phyloP scores from a whole-genome alignment of 768 basidiomycete genomes.

The Tricholoma matsutake region DNA sequence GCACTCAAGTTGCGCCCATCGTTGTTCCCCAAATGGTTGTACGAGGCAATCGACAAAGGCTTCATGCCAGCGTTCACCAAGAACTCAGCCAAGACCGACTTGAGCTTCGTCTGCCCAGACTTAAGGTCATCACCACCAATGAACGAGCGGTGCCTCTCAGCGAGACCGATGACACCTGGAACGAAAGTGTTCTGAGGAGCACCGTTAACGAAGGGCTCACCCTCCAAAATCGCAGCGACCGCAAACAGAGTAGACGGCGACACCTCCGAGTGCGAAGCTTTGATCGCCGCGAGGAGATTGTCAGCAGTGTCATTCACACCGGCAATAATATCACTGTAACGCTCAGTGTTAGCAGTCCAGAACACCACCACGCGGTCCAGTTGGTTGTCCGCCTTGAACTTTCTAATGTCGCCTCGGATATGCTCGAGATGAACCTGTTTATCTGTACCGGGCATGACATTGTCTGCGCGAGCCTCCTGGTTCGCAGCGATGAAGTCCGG shows the following conservation, averaged over 20 bases:
- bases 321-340: slow-evolving; percentile 91
- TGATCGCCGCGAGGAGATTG: slow-evolving; percentile 79
- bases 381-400: slow-evolving; percentile 79
- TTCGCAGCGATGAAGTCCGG: slow-evolving; percentile 98
- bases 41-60: slow-evolving; percentile 93
- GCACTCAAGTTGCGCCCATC: slow-evolving; percentile 91
- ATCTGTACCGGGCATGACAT: slow-evolving; percentile 78
- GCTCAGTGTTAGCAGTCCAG: slow-evolving; percentile 99
- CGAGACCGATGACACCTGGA: slow-evolving; percentile 89
- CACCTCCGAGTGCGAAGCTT: slow-evolving; percentile 84
- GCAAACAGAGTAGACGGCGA: slow-evolving; percentile 96
- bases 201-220: slow-evolving; percentile 95
- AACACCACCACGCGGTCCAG: slow-evolving; percentile 91
- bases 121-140: slow-evolving; percentile 98
- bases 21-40: slow-evolving; percentile 99
- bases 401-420: slow-evolving; percentile 87
- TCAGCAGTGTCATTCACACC: slow-evolving; percentile 95
- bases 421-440: slow-evolving; percentile 92
- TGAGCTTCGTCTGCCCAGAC: slow-evolving; percentile 96
- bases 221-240: slow-evolving; percentile 92
- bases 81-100: slow-evolving; percentile 96
- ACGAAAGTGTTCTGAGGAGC: slow-evolving; percentile 99
- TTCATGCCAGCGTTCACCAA: slow-evolving; percentile 98
- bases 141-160: slow-evolving; percentile 85
- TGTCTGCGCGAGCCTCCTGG: slow-evolving; percentile 95